Conservation (phyloP, 768 basidiomycete genomes). For the Auriscalpium vulgare region DNA sequence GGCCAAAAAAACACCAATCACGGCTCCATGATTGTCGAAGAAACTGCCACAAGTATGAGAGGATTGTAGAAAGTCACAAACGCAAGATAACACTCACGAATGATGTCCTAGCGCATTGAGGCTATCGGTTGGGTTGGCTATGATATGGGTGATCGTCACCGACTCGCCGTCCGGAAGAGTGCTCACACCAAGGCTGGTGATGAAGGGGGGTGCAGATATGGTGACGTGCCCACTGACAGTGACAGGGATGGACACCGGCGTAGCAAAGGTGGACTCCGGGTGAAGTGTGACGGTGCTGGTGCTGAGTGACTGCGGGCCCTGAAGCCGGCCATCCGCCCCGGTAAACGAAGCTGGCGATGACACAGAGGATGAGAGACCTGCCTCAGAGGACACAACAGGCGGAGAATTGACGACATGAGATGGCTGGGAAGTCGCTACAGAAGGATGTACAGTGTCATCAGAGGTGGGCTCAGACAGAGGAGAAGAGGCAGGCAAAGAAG, state of each 20-base stretch:
- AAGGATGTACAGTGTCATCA: neutral
- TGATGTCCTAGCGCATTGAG: neutral
- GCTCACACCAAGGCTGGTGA: constrained; percentile 40
- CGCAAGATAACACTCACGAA: constrained; percentile 3
- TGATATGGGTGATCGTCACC: constrained; percentile 43
- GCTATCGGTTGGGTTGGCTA: constrained; percentile 39
- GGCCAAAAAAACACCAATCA: constrained; percentile 67
- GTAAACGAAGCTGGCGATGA: neutral
- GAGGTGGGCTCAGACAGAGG: too few species aligned
- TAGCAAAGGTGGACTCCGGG: constrained; percentile 36
- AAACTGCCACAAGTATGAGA: constrained; percentile 32
- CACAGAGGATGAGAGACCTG: neutral
- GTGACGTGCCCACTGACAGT: constrained; percentile 33
- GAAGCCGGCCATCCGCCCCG: neutral
- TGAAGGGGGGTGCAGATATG: constrained; percentile 35
- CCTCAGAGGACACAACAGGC: neutral
- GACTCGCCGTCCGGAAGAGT: constrained; percentile 36
- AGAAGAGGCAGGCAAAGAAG: too few species aligned
- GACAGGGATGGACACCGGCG: constrained; percentile 34
- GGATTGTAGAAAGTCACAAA: neutral
- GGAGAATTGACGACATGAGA: too few species aligned
- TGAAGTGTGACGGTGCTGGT: constrained; percentile 35
- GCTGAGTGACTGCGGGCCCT: constrained; percentile 19
- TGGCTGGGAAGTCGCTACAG: neutral
- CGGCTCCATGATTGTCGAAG: constrained; percentile 58